phyloP scores from a whole-genome alignment of 345 rosid genomes.

The Acer campestre region DNA sequence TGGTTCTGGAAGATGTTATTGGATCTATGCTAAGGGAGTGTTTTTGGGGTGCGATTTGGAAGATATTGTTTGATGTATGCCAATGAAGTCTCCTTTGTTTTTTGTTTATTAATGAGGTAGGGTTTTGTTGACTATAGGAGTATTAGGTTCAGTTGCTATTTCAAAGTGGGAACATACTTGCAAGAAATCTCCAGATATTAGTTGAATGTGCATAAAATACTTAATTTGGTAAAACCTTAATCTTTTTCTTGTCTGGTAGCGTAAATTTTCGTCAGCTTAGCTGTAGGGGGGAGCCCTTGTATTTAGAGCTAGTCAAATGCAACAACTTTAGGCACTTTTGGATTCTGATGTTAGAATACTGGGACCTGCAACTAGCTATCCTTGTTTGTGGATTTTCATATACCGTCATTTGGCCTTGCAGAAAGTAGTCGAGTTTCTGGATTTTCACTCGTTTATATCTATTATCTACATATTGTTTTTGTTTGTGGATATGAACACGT shows the following conservation, averaged over 20 bases:
- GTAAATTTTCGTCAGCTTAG: not conserved
- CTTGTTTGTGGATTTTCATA: not conserved
- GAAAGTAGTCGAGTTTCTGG: not conserved
- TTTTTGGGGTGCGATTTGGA: not conserved
- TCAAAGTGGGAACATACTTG: not conserved
- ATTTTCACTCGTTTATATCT: too few relatives aligned
- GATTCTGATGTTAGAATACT: not conserved
- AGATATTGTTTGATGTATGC: not conserved
- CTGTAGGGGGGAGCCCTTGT: not conserved
- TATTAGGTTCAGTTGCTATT: not conserved
- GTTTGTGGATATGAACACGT: too few relatives aligned
- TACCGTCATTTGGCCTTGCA: not conserved
- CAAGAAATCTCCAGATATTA: not conserved
- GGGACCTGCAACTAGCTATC: not conserved
- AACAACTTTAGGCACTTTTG: not conserved
- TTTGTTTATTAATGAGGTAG: constrained; percentile 2
- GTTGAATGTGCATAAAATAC: not conserved
- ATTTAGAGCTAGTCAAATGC: not conserved
- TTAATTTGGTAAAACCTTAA: not conserved
- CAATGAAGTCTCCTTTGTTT: not conserved
- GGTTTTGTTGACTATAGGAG: not conserved
- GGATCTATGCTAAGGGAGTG: not conserved
- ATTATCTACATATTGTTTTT: too few relatives aligned
- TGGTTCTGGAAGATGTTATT: not conserved
- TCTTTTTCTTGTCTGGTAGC: not conserved